Percentiles rank a stretch among this genome's conserved stretches.
These are phyloP conservation scores for Entomortierella chlamydospora DNA, from an alignment of 192 early-diverging fungal species.

Conservation along the genomic window DNA sequence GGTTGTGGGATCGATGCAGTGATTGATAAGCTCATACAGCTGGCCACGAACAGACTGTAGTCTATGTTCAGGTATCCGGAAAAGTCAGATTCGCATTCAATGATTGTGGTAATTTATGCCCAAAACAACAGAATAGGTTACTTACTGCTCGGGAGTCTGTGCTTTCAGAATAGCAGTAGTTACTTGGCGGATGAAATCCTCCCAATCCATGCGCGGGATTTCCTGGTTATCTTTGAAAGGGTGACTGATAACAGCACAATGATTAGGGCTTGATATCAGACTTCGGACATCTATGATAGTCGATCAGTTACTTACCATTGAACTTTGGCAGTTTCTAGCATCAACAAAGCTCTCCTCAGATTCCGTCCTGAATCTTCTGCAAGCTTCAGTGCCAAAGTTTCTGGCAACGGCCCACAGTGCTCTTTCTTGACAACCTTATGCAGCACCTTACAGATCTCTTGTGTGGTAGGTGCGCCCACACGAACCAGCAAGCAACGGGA, in stretches of 20 bases:
- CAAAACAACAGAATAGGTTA: background rate
- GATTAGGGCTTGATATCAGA: too few relatives aligned
- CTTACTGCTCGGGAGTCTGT: slow-evolving; percentile 79
- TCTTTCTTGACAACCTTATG: slow-evolving; percentile 87
- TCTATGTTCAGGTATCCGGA: slow-evolving; percentile 31
- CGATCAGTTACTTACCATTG: slow-evolving; percentile 64
- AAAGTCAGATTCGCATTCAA: too few relatives aligned
- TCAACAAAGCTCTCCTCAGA: slow-evolving; percentile 89
- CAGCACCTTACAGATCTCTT: slow-evolving; percentile 81
- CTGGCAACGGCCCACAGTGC: slow-evolving; percentile 69
- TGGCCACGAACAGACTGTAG: slow-evolving; percentile 77
- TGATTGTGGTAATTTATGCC: background rate
- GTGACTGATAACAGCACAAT: slow-evolving; percentile 18
- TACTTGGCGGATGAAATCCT: slow-evolving; percentile 77
- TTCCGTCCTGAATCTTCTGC: slow-evolving; percentile 82
- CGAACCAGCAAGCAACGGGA: slow-evolving; percentile 92
- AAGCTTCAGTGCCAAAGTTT: slow-evolving; percentile 69
- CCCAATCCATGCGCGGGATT: slow-evolving; percentile 88
- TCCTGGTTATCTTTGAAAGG: slow-evolving; percentile 63
- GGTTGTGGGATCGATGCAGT: slow-evolving; percentile 88
- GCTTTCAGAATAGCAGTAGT: slow-evolving; percentile 75
- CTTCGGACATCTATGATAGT: background rate
- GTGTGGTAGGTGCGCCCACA: slow-evolving; percentile 80
- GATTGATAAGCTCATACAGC: slow-evolving; percentile 89
- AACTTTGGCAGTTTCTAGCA: slow-evolving; percentile 86